phyloP scores from a whole-genome alignment of 1,284 basidiomycete genomes.

The Puccinia hordei region DNA sequence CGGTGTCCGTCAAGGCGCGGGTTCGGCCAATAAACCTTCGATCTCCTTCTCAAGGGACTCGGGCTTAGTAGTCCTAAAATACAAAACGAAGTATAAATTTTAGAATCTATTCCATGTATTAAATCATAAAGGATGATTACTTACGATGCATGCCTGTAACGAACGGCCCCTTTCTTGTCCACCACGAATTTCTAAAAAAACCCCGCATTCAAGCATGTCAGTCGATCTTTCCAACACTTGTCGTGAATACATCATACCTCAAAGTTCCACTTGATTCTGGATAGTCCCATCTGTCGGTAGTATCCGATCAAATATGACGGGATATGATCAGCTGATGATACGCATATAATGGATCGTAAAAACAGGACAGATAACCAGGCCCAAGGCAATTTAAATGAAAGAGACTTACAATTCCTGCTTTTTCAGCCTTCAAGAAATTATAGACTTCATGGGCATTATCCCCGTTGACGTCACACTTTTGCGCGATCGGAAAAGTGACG shows the following conservation, averaged over 20 bases:
- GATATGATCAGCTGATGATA: neutral
- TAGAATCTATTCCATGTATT: too few relatives aligned
- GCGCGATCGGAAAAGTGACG: constrained; percentile 23
- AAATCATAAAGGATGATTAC: neutral
- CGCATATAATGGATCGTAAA: neutral
- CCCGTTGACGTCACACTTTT: constrained; percentile 49
- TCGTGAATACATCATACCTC: constrained; percentile 26
- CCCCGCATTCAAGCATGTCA: neutral
- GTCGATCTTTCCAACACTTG: neutral
- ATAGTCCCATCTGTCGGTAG: constrained; percentile 14
- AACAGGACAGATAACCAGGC: too few relatives aligned
- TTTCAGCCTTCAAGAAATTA: constrained; percentile 41
- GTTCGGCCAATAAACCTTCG: constrained; percentile 34
- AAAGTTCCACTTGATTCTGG: constrained; percentile 50
- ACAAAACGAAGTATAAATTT: neutral
- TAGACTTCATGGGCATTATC: constrained; percentile 17
- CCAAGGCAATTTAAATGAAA: neutral
- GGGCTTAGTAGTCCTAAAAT: neutral
- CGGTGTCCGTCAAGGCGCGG: neutral
- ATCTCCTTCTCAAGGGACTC: constrained; percentile 10
- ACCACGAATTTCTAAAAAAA: constrained; percentile 43
- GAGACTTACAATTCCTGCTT: constrained; percentile 32
- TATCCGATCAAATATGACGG: neutral
- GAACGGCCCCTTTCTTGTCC: constrained; percentile 38
- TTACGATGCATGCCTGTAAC: constrained; percentile 48